Conservation (phyloP, 2,329 filamentous ascomycete genomes). For the Bipolaris sorokiniana region DNA sequence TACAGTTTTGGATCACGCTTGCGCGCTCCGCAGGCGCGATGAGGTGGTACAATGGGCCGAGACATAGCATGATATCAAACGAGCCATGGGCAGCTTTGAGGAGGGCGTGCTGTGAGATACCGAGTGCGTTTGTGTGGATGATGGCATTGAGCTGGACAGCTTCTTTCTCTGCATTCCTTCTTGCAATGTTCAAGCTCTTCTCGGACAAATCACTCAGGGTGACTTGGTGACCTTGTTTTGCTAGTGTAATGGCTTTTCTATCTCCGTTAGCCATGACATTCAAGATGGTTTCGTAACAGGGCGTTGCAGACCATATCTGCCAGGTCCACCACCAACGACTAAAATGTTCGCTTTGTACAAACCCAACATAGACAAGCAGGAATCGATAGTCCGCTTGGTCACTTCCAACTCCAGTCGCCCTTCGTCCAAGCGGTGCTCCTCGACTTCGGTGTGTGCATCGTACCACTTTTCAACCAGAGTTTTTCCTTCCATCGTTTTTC, state of each 20-base stretch:
- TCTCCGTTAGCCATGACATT: background rate
- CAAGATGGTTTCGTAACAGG: background rate
- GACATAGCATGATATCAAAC: background rate
- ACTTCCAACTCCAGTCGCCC: conserved; percentile 5
- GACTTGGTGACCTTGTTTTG: background rate
- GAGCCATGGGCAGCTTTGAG: background rate
- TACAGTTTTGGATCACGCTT: background rate
- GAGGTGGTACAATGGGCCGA: background rate
- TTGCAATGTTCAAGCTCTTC: background rate
- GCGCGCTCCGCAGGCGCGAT: background rate
- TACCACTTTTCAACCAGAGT: conserved; percentile 5
- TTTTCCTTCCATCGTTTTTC: background rate
- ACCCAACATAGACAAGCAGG: background rate
- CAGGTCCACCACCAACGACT: conserved; percentile 2
- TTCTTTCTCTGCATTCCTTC: background rate
- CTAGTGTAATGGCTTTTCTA: background rate
- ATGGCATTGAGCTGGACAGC: background rate
- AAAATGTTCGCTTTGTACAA: background rate
- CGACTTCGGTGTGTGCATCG: conserved; percentile 1
- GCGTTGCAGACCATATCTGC: background rate
- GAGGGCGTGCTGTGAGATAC: background rate
- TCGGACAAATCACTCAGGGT: background rate
- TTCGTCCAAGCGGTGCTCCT: conserved; percentile 3
- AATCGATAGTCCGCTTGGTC: background rate
- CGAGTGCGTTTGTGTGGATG: conserved; percentile 4